A percentile compares a stretch with the other conserved stretches of the same genome.
Conservation (phyloP, 345 rosid species). For the Melaleuca alternifolia region DNA sequence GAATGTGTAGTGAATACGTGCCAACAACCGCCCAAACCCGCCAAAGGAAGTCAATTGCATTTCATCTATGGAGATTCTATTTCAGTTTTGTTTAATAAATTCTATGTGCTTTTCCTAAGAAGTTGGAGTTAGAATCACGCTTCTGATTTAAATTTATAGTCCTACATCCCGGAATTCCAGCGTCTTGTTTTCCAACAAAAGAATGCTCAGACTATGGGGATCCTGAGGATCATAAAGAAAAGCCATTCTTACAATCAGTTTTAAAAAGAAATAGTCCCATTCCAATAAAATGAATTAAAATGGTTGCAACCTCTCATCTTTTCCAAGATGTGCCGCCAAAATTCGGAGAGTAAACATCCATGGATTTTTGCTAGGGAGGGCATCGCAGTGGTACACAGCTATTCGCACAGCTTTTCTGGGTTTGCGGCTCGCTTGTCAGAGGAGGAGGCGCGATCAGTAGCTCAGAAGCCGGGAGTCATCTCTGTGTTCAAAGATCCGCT, state of each 20-base stretch:
- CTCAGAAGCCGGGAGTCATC: conserved; percentile 49
- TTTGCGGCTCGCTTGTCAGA: conserved; percentile 69
- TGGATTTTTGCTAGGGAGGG: conserved; percentile 25
- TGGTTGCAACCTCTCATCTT: neutral
- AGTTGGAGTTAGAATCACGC: neutral
- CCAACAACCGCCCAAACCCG: neutral
- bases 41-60: neutral
- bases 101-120: neutral
- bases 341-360: neutral
- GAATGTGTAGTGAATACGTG: too few relatives aligned
- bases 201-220: neutral
- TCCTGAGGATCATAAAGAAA: neutral
- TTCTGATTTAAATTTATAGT: neutral
- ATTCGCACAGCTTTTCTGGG: conserved; percentile 60
- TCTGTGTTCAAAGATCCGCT: conserved; percentile 63
- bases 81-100: neutral
- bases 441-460: conserved; percentile 47
- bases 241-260: neutral
- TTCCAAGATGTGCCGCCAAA: neutral
- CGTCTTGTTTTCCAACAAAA: neutral
- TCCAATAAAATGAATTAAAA: neutral
- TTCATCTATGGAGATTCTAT: neutral
- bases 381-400: conserved; percentile 31
- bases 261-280: neutral
- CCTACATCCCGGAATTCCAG: neutral